Conservation (phyloP, 345 rosid genomes). For the Conringia planisiliqua region DNA sequence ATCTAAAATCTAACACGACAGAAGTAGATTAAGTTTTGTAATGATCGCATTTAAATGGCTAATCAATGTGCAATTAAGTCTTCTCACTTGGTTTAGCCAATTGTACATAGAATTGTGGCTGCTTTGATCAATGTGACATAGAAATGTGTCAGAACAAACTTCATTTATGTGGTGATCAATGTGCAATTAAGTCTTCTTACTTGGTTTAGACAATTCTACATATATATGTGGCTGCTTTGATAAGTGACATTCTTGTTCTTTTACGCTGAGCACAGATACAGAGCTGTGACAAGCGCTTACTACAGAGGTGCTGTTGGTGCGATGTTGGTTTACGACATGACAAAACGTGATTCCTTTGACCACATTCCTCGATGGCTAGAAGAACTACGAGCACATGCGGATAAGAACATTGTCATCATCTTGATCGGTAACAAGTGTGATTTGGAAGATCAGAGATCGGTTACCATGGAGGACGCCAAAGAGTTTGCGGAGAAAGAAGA, state of each 20-base stretch:
- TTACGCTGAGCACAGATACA: conserved; percentile 36
- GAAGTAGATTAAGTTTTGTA: too few relatives aligned
- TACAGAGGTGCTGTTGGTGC: conserved; percentile 76
- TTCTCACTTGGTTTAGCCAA: too few relatives aligned
- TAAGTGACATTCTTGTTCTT: neutral
- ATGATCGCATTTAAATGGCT: too few relatives aligned
- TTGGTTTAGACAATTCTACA: too few relatives aligned
- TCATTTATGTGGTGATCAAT: too few relatives aligned
- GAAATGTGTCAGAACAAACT: too few relatives aligned
- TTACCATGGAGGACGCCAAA: conserved; percentile 55
- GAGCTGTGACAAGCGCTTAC: conserved; percentile 68
- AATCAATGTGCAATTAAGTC: too few relatives aligned
- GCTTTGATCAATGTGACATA: too few relatives aligned
- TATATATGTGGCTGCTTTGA: too few relatives aligned
- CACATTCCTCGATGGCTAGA: conserved; percentile 73
- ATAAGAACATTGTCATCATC: conserved; percentile 66
- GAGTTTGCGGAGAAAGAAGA: conserved; percentile 70
- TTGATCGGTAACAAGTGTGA: conserved; percentile 60
- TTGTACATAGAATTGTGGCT: too few relatives aligned
- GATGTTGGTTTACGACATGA: conserved; percentile 62
- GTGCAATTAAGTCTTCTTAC: too few relatives aligned
- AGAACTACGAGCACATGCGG: conserved; percentile 61
- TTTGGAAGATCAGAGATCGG: conserved; percentile 51
- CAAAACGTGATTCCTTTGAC: conserved; percentile 58
- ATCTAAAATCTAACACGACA: too few relatives aligned